phyloP scores from a whole-genome alignment of 1,284 basidiomycete species.

The Testicularia cyperi region DNA sequence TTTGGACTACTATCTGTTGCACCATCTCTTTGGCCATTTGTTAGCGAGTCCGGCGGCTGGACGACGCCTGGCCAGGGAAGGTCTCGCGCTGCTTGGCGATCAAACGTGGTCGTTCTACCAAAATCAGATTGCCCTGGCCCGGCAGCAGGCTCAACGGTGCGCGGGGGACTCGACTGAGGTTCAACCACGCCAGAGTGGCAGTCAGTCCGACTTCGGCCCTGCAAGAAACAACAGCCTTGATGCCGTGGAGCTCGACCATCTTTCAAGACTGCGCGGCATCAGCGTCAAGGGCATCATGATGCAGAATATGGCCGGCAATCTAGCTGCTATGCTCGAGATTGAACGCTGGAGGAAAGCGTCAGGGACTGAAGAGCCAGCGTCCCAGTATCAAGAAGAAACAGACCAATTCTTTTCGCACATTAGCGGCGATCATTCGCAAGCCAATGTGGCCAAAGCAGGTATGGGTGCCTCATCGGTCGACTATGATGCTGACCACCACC shows the following conservation, averaged over 20 bases:
- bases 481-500: conserved; percentile 38
- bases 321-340: conserved; percentile 34
- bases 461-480: conserved; percentile 8
- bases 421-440: too few relatives aligned
- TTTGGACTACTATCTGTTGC: conserved; percentile 34
- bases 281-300: conserved; percentile 35
- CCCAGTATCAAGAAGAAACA: too few relatives aligned
- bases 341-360: conserved; percentile 28
- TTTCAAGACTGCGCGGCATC: conserved; percentile 15
- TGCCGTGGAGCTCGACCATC: conserved; percentile 7
- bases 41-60: conserved; percentile 14
- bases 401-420: too few relatives aligned
- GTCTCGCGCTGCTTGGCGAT: conserved; percentile 23
- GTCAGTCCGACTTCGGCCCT: background rate
- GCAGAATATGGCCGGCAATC: conserved; percentile 37
- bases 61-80: conserved; percentile 14
- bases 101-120: conserved; percentile 34
- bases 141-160: conserved; percentile 8
- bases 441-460: too few relatives aligned
- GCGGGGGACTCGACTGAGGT: conserved; percentile 21
- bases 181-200: conserved; percentile 1
- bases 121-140: conserved; percentile 13
- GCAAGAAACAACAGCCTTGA: conserved; percentile 20
- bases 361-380: conserved; percentile 11
- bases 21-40: conserved; percentile 30